Conservation (phyloP, 257 asterid species). For the Nicotiana tabacum region DNA sequence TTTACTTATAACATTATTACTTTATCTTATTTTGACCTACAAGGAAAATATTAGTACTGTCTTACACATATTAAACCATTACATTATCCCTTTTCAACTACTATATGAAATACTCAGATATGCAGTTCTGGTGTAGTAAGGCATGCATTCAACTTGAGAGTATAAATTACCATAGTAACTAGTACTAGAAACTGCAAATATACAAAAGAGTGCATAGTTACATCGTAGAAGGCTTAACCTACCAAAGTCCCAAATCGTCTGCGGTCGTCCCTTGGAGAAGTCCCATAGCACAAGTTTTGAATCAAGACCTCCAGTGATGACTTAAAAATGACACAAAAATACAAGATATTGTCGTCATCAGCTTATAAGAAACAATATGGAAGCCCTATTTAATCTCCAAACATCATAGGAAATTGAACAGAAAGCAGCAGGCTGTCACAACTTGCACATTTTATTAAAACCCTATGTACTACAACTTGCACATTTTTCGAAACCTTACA, state of each 20-base stretch:
- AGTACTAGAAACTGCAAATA: neutral
- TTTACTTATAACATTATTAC: neutral
- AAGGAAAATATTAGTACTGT: neutral
- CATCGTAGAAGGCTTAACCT: constrained; percentile 18
- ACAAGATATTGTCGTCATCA: neutral
- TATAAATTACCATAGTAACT: neutral
- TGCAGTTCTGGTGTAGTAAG: neutral
- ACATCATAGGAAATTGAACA: neutral
- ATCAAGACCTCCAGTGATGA: constrained; percentile 93
- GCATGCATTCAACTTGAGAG: neutral
- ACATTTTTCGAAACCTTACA: neutral
- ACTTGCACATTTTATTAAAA: neutral
- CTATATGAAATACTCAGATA: neutral
- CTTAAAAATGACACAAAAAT: constrained; percentile 31
- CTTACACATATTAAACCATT: neutral
- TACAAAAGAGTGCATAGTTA: constrained; percentile 7
- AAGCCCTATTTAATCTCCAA: neutral
- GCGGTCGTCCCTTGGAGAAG: constrained; percentile 86
- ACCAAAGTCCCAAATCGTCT: constrained; percentile 77
- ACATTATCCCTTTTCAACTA: neutral
- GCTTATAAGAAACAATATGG: neutral
- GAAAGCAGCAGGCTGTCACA: neutral
- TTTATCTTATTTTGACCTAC: neutral
- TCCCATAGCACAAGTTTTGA: constrained; percentile 89
- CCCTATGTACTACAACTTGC: neutral